Base-by-base conservation (phyloP, 176 grass and related monocot genomes). In the Phoenix roebelenii region DNA sequence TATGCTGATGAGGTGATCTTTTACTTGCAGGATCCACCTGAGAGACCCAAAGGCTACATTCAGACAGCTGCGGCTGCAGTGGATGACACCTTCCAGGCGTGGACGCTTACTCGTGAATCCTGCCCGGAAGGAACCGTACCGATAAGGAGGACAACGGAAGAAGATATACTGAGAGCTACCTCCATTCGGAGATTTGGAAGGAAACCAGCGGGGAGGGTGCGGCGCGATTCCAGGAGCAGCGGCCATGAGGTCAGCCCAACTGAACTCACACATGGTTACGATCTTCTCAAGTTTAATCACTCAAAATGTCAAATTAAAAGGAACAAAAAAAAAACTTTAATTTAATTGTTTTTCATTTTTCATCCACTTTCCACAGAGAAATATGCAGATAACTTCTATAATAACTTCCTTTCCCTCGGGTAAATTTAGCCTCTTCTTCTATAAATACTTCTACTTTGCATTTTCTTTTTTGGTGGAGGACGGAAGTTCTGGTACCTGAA, bases 121-220 rank as follows among this genome's bases (percentile, higher is more conserved):
- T 67, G 64, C 24, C 64, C 64, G 0, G 24, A 55, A 29, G 64
- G 51, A 32, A 54, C 64, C 17, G 51, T 67, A 15, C 50, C 64
- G 24, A 67, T 67, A 23, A 18, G 64, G 25, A 67, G 64, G 32
- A 54, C 51, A 16, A 67, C 50, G 17, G 22, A 54, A 20, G 50
- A 26, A 28, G 64, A 67, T 23, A 18, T 67, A 1, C 16, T 67
- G 16, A 23, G 64, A 14, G 64, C 50, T 4, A 67, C 17, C 64
- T 67, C 64, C 5, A 17, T 26, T 18, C 3, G 9, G 16, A 28
- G 51, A 19, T 67, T 67, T 29, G 64, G 64, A 15, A 52, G 50
- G 51, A 67, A 67, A 25, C 49, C 64, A 19, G 24, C 17, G 5
- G 20, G 23, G 50, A 39, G 28, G 20, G 9, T 39, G 5, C 29